Conservation (phyloP, 106 monocot species). For the Dendrobium catenatum region DNA sequence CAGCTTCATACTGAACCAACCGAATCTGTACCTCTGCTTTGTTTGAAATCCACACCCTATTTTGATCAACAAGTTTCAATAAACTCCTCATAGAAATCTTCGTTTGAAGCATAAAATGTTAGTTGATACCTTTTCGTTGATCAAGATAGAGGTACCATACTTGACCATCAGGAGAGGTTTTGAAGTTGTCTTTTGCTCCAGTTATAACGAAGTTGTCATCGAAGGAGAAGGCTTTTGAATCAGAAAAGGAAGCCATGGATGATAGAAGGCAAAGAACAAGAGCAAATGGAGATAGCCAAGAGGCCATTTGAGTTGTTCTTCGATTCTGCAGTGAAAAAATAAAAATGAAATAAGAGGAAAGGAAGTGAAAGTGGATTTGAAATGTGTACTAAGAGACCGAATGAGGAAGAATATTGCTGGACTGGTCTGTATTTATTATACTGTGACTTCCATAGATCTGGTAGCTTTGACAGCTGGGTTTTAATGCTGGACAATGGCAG, state of each 20-base stretch:
- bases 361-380: not conserved
- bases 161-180: conserved; percentile 77
- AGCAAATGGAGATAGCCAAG: not conserved
- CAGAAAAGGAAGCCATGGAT: conserved; percentile 6
- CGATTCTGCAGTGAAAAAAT: not conserved
- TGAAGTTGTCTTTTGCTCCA: conserved; percentile 72
- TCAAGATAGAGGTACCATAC: conserved; percentile 76
- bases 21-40: conserved; percentile 63
- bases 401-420: not conserved
- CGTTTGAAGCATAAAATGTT: not conserved
- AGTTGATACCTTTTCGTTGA: conserved; percentile 53
- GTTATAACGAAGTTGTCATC: conserved; percentile 69
- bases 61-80: not conserved
- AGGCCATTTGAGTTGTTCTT: not conserved
- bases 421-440: not conserved
- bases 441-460: too few species aligned
- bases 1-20: conserved; percentile 99
- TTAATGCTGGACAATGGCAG: too few species aligned
- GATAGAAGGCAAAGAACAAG: conserved; percentile 15
- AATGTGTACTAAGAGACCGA: not conserved
- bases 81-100: not conserved
- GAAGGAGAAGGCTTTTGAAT: conserved; percentile 39
- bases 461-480: too few species aligned
- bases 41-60: conserved; percentile 85
- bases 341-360: not conserved